These are phyloP conservation scores for Fomitopsis serialis DNA, from an alignment of 768 basidiomycete genomes.

Conservation along the genomic window DNA sequence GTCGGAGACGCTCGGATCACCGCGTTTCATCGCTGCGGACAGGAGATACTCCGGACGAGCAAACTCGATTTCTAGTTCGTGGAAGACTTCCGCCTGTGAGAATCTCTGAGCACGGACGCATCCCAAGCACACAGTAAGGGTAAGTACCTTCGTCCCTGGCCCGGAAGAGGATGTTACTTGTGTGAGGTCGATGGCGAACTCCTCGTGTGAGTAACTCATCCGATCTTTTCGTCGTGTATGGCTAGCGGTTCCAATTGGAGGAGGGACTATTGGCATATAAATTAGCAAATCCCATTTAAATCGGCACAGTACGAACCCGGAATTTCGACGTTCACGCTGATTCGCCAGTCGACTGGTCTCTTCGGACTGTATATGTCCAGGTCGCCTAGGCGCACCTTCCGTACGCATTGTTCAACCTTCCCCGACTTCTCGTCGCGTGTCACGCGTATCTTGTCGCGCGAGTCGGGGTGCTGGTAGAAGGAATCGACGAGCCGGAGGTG, in stretches of 20 bases:
- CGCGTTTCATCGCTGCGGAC: slow-evolving; percentile 63
- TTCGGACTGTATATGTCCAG: slow-evolving; percentile 86
- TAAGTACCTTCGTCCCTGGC: slow-evolving; percentile 45
- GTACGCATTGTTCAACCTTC: slow-evolving; percentile 60
- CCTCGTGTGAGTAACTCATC: slow-evolving; percentile 89
- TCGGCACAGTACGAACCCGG: slow-evolving; percentile 50
- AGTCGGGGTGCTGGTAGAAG: slow-evolving; percentile 52
- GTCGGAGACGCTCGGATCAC: slow-evolving; percentile 53
- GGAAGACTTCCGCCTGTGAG: slow-evolving; percentile 52
- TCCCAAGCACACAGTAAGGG: no score
- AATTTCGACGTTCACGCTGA: slow-evolving; percentile 90
- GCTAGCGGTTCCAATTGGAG: slow-evolving; percentile 58
- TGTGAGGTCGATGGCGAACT: slow-evolving; percentile 90
- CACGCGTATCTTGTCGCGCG: slow-evolving; percentile 66
- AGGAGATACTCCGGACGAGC: slow-evolving; percentile 67
- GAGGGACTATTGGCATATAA: slow-evolving; percentile 39
- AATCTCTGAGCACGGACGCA: no score
- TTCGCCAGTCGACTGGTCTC: slow-evolving; percentile 81
- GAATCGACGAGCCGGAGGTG: slow-evolving; percentile 78
- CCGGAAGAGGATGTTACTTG: slow-evolving; percentile 66
- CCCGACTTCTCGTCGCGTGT: slow-evolving; percentile 76
- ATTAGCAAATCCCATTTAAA: neutral
- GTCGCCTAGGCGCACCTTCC: slow-evolving; percentile 81
- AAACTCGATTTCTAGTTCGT: slow-evolving; percentile 91
- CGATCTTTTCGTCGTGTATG: slow-evolving; percentile 80